These are phyloP conservation scores for Capsella bursapastoris DNA, from an alignment of 345 rosid species.

Conservation along the genomic window DNA sequence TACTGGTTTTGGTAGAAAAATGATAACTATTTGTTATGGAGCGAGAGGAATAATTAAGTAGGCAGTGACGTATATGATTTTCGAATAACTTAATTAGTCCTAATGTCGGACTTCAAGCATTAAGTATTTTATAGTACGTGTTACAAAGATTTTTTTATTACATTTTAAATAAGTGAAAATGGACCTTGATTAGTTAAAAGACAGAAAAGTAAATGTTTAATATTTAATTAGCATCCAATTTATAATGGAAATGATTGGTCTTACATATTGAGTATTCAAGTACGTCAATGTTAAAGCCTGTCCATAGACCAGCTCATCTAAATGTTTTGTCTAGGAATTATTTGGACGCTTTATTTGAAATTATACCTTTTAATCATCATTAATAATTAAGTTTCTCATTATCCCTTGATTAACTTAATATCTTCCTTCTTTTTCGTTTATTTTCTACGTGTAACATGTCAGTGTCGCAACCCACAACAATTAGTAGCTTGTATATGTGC, in stretches of 20 bases:
- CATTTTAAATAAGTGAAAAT: slow-evolving; percentile 1
- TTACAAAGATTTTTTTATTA: not conserved
- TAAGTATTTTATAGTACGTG: slow-evolving; percentile 19
- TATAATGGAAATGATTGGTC: slow-evolving; percentile 34
- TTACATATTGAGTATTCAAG: slow-evolving; percentile 2
- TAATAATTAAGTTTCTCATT: not conserved
- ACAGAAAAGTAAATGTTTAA: not conserved
- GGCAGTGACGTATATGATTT: slow-evolving; percentile 36
- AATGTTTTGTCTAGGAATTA: slow-evolving; percentile 27
- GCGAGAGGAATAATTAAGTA: slow-evolving; percentile 26
- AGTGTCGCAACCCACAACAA: too few relatives aligned
- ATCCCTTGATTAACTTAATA: not conserved
- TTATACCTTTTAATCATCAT: too few relatives aligned
- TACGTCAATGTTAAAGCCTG: slow-evolving; percentile 34
- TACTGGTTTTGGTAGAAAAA: slow-evolving; percentile 34
- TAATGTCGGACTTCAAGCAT: slow-evolving; percentile 15
- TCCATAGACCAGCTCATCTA: slow-evolving; percentile 37
- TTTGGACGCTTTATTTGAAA: slow-evolving; percentile 12
- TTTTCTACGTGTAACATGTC: too few relatives aligned
- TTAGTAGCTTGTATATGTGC: too few relatives aligned
- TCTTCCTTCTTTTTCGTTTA: too few relatives aligned
- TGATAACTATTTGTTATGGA: slow-evolving; percentile 30
- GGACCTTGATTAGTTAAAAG: slow-evolving; percentile 19
- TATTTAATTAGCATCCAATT: slow-evolving; percentile 4
- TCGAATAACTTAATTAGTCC: slow-evolving; percentile 17